Base-by-base conservation (phyloP, 2,329 filamentous ascomycete genomes). In the Pestalotiopsis sp. region DNA sequence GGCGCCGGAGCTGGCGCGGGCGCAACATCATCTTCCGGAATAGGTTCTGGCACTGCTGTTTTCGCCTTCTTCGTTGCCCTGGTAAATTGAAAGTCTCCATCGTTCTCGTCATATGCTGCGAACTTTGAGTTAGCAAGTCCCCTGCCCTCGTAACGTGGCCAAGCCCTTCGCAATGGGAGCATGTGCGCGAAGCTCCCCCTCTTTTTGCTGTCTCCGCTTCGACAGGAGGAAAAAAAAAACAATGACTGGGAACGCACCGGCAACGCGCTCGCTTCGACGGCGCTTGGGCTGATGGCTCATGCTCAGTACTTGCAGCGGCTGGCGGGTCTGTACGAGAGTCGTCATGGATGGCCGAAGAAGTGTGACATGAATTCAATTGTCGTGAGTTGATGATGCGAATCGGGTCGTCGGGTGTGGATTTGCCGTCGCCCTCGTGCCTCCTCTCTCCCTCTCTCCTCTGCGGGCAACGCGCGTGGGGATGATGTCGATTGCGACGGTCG, bases 61-160 rank as follows among this genome's bases (percentile, higher is more conserved):
- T 91, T 93, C 70, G 85, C 84, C 75, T 88, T 82, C 76, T 92
- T 92, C 12, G 90, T 84, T 70, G 86, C 90, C 73, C 92, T 88
- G 71, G 90, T 89, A 78, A 94, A 95, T 68, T 89, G 84, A 74
- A 95, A 95, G 71, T 93, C 93, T 74, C 92, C 92, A 82, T 93
- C 90, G 75, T 92, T 88, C 79, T 95, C 92, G 74, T 93, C 91
- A 74, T 91, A 91, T 70, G 81, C 82, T 82, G 71, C 66, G 65
- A 12, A 11, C 17, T 31, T n/a, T 20, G 11, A 20, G 59, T 62
- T 36, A 62, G 59, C 31, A 59, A 52, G 17, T 52, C 45, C 45
- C 17, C 5, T n/a, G n/a, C 17, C 14, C 17, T 52, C 45, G 17
- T 20, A 52, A n/a, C 17, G 17, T 23, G 17, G 45, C 45, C 20